Evolutionary conservation across 768 basidiomycete genomes (phyloP), one percentile per base, ranked within the genome.

Genomic region (Boletus subcaerulescens): DNA sequence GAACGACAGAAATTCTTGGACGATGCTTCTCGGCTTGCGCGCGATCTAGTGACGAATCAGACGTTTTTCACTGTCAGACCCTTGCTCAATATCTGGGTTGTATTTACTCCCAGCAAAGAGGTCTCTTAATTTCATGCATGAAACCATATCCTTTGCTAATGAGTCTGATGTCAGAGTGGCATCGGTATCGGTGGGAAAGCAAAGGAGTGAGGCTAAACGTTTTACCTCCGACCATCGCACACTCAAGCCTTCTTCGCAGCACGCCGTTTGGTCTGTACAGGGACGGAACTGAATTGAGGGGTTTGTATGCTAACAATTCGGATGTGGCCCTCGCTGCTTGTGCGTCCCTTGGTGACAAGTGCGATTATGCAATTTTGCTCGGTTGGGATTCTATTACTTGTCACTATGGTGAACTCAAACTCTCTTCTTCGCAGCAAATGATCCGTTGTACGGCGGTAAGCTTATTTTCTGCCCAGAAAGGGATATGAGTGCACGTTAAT

Each of bases 1-100:
- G 89, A 91, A 63, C 73, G 77, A 35, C 74, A 68, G 10, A 88
- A 85, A 60, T 91, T 91, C 61, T 54, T 90, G 41, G 66, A 75
- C 36, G 89, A 91, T 60, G 86, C 87, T 3, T 67, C 68, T 48
- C 77, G 85, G 29, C 80, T 91, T 11, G 89, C 86, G 0, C 65
- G 78, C 43, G 89, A 89, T 63, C 75, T 91, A 33, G 84, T 89
- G 3, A 70, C 77, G 29, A 89, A 89, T 62, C 85, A 88, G 59
- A 90, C 89, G 0, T 91, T 90, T 67, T 77, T 85, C 57, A 84
- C 87, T 0, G 88, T 92, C 18, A 81, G 80, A 60, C 87, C 88
- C 3, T 72, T 91, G 44, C 71, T 91, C 59, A 91, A 91, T 64
- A 89, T 91, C 59, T 92, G 87, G 87, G 89, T 85, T 6, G 86